Percentiles rank a stretch among this genome's conserved stretches.
Conservation (phyloP, 139 green algal genomes). For the Tetraselmis striata region DNA sequence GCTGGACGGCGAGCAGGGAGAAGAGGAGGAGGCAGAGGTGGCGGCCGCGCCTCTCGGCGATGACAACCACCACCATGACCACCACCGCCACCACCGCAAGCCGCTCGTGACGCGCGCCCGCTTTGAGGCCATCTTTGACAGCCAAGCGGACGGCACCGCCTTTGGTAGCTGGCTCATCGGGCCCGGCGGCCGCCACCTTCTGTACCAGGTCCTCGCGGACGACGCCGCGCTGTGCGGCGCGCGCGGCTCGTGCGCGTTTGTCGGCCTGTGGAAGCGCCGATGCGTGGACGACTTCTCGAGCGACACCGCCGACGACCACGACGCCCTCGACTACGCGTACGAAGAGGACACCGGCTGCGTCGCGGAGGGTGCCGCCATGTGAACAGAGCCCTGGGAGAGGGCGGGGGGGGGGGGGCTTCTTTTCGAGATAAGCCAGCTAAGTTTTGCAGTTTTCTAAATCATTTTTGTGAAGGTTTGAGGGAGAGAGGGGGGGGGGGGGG, state of each 20-base stretch:
- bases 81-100: background rate
- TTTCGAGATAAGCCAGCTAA: no score
- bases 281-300: background rate
- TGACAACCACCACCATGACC: no score
- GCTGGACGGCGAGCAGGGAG: background rate
- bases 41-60: no score
- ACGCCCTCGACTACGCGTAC: background rate
- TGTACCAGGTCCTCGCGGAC: background rate
- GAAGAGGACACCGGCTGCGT: background rate
- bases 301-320: background rate
- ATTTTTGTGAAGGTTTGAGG: no score
- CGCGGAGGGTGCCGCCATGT: background rate
- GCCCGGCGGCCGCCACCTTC: background rate
- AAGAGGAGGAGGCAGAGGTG: background rate
- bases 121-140: background rate
- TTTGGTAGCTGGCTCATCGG: background rate
- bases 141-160: background rate
- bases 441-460: no score
- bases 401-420: no score
- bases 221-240: background rate
- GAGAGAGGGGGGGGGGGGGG: no score
- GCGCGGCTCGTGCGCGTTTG: background rate
- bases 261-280: background rate
- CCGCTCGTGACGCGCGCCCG: background rate
- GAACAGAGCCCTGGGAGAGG: no score